phyloP scores from a whole-genome alignment of 2,329 filamentous ascomycete genomes.

The Emericellopsis cladophorae region DNA sequence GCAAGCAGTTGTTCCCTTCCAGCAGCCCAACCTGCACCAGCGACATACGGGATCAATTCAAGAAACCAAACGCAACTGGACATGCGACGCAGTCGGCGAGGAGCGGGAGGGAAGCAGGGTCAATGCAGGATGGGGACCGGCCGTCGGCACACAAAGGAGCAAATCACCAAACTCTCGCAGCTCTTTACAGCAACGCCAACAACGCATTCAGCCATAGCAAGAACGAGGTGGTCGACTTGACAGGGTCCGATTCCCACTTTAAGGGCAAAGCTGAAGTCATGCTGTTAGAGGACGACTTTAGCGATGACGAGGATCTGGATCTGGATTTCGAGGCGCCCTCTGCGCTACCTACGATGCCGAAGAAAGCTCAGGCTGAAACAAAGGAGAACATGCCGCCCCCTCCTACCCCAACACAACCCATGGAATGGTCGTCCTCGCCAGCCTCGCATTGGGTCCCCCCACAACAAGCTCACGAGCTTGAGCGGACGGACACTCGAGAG shows the following conservation, averaged over 20 bases:
- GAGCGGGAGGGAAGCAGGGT: constrained; percentile 19
- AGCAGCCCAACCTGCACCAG: constrained; percentile 36
- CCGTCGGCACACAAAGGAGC: constrained; percentile 5
- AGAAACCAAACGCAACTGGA: constrained; percentile 25
- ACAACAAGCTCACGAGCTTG: background rate
- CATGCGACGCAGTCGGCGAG: constrained; percentile 25
- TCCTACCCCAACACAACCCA: constrained; percentile 13
- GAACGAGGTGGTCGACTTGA: constrained; percentile 19
- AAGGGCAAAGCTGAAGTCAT: constrained; percentile 13
- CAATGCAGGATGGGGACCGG: constrained; percentile 11
- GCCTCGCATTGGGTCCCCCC: constrained; percentile 31
- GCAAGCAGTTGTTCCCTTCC: constrained; percentile 44
- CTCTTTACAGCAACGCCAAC: constrained; percentile 29
- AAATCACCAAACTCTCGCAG: constrained; percentile 18
- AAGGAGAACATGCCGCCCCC: constrained; percentile 14
- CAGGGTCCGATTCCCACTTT: constrained; percentile 10
- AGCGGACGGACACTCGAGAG: constrained; percentile 4
- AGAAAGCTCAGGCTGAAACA: constrained; percentile 1
- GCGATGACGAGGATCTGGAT: constrained; percentile 69
- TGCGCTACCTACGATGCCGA: constrained; percentile 23
- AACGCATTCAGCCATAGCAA: constrained; percentile 25
- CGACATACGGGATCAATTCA: constrained; percentile 38
- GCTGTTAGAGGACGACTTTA: constrained; percentile 70
- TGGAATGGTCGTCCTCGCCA: constrained; percentile 66
- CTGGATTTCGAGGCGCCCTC: constrained; percentile 51